Percentiles rank a stretch among this genome's conserved stretches.
Conservation (phyloP, 345 rosid genomes). For the Arabis hirsuta region DNA sequence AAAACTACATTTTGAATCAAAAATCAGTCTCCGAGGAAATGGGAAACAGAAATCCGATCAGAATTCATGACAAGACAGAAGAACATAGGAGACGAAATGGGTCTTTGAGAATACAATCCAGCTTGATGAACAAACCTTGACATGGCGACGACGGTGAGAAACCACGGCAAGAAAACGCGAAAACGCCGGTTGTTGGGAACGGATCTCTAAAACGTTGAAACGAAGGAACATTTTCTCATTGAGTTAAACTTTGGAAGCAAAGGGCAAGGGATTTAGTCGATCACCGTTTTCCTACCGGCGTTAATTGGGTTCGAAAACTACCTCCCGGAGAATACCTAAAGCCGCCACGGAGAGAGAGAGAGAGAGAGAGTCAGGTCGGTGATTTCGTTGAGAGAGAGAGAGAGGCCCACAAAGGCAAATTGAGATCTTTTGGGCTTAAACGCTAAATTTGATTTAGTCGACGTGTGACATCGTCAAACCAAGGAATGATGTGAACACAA, state of each 20-base stretch:
- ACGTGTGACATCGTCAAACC: conserved; percentile 43
- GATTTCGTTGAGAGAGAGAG: conserved; percentile 23
- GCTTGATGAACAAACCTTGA: conserved; percentile 39
- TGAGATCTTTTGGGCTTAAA: conserved; percentile 36
- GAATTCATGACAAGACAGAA: neutral
- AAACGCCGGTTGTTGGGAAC: conserved; percentile 13
- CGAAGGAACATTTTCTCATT: conserved; percentile 45
- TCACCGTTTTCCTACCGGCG: conserved; percentile 28
- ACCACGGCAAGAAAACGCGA: conserved; percentile 18
- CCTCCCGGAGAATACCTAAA: conserved; percentile 42
- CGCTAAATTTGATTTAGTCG: conserved; percentile 25
- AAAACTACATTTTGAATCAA: neutral
- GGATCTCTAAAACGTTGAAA: conserved; percentile 37
- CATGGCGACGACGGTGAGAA: conserved; percentile 38
- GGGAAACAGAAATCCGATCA: conserved; percentile 35
- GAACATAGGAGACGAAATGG: neutral
- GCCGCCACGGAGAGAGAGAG: conserved; percentile 29
- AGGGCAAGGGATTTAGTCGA: neutral
- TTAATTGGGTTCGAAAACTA: conserved; percentile 18
- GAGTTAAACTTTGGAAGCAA: conserved; percentile 16
- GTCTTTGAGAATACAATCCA: neutral
- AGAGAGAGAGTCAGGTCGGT: conserved; percentile 38
- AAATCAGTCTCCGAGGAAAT: conserved; percentile 33
- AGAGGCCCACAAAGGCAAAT: conserved; percentile 37
- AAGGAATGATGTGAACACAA: conserved; percentile 26